Percentiles rank a stretch among this genome's conserved stretches.
phyloP scores from a whole-genome alignment of 768 basidiomycete species.

The Butyriboletus loyo region DNA sequence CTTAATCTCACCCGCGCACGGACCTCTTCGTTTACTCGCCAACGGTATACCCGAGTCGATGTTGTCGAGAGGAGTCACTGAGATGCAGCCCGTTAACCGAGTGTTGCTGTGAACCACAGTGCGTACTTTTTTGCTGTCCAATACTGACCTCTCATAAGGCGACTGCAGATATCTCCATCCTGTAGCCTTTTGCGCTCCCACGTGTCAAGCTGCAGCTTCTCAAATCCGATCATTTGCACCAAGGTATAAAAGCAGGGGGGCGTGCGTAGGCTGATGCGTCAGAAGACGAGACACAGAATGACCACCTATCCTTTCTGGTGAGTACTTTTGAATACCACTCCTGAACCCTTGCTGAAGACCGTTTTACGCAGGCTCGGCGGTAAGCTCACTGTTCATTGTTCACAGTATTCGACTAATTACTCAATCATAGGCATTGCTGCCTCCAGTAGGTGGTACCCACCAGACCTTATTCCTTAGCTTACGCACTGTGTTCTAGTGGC shows the following conservation, averaged over 20 bases:
- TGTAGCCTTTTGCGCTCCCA: slow-evolving; percentile 20
- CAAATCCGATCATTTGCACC: background rate
- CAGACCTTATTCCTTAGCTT: background rate
- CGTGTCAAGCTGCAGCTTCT: slow-evolving; percentile 9
- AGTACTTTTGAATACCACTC: slow-evolving; percentile 3
- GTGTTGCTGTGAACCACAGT: slow-evolving; percentile 5
- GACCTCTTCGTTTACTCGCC: slow-evolving; percentile 13
- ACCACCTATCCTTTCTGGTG: slow-evolving; percentile 33
- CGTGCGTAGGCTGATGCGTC: background rate
- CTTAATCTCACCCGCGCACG: slow-evolving; percentile 28
- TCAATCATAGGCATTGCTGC: slow-evolving; percentile 53
- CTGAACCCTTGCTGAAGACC: background rate
- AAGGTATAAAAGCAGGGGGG: slow-evolving; percentile 19
- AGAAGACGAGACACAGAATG: slow-evolving; percentile 19
- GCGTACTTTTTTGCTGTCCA: slow-evolving; percentile 1
- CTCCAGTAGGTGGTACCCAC: slow-evolving; percentile 46
- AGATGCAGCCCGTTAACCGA: slow-evolving; percentile 3
- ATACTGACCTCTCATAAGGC: too few species aligned
- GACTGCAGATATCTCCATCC: slow-evolving; percentile 5
- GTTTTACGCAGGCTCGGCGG: slow-evolving; percentile 55
- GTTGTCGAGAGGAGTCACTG: background rate
- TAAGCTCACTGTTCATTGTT: slow-evolving; percentile 22
- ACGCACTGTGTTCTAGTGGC: slow-evolving; percentile 52
- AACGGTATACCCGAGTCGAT: background rate
- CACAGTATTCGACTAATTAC: slow-evolving; percentile 3